Evolutionary conservation across 345 rosid species (phyloP), one percentile per base, ranked within the genome.

Genomic region (Linum usitatissimum): DNA sequence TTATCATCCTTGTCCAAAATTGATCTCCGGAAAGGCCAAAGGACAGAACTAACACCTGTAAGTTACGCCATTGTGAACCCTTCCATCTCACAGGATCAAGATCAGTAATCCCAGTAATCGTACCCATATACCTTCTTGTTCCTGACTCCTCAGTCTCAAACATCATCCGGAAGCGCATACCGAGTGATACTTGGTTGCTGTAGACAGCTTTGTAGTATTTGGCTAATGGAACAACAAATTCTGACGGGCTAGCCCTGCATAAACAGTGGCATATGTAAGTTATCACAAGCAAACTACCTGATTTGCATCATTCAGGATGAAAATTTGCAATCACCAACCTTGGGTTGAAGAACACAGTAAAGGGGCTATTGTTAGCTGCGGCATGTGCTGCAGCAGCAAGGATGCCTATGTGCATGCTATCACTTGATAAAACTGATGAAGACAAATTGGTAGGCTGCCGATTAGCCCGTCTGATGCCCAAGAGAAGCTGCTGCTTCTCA

Each of bases 371-470:
- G 64, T 93, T 93, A 30, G 96, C 90, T 39, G 92, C 95, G 10
- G 99, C 99, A 78, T 93, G 99, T 77, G 99, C 97, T 30, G 97
- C 99, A 61, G 97, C 99, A 60, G 97, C 99, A 69, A 93, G 99
- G 70, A 93, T 83, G 60, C 99, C 99, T 12, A 93, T 93, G 64
- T 93, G 99, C 99, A 93, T 93, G 76, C 99, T 93, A 61, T 93
- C 99, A 59, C 99, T 93, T 48, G 97, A 87, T 76, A 93, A 82
- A 63, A 93, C 94, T 38, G 97, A 93, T 5, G 99, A 93, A 38
- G 99, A 86, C 42, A 93, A 87, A 19, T 8, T 5, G 18, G 9
- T 6, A 4, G 5, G 19, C 77, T 85, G 97, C 67, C 94, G 80
- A 73, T 85, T 87, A 30, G 99, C 96, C 51, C 76, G 91, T 73